Base-by-base conservation (phyloP, 2,329 filamentous ascomycete species). In the Cercospora janseana region DNA sequence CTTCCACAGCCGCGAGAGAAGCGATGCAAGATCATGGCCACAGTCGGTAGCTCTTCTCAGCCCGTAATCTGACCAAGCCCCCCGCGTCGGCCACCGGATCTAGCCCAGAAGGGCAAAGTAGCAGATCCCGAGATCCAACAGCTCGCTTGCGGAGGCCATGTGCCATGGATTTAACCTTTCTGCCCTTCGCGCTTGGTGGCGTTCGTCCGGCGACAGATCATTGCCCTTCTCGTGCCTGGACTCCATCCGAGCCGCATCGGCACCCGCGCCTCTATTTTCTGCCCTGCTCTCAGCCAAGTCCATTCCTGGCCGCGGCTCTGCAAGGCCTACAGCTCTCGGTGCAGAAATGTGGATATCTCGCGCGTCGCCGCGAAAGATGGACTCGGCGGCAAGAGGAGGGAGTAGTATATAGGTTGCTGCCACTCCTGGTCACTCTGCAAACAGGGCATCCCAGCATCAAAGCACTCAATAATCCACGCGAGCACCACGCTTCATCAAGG, bases 191-290 rank as follows among this genome's bases (percentile, higher is more conserved):
- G n/a, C n/a, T n/a, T n/a, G 23, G 44, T 54, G 51, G 51, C 51
- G 42, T 51, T 28, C 32, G 40, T 41, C n/a, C 35, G 40, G 41
- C 35, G 35, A 45, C 44, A 49, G 50, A 56, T 56, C 50, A 38
- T 31, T 37, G 31, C 46, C n/a, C 46, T 51, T 18, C 41, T 32
- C 35, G 21, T 40, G n/a, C n/a, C n/a, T n/a, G n/a, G n/a, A n/a
- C n/a, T 26, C 20, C 35, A 40, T 45, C 32, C 41, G 21, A 13
- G 27, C 26, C 41, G 42, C 42, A 26, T 38, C n/a, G 20, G 20
- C 35, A 21, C 29, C 13, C 21, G 29, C 13, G 29, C 27, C 35
- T 53, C 46, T 56, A 53, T 53, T 49, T 51, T 40, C 50, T 52
- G 46, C 43, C 18, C 45, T 15, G 26, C 42, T 31, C 21, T 26